Evolutionary conservation across 805 yeast species (phyloP), one percentile per base, ranked within the genome.

Genomic region (Komagataella mondaviorum): DNA sequence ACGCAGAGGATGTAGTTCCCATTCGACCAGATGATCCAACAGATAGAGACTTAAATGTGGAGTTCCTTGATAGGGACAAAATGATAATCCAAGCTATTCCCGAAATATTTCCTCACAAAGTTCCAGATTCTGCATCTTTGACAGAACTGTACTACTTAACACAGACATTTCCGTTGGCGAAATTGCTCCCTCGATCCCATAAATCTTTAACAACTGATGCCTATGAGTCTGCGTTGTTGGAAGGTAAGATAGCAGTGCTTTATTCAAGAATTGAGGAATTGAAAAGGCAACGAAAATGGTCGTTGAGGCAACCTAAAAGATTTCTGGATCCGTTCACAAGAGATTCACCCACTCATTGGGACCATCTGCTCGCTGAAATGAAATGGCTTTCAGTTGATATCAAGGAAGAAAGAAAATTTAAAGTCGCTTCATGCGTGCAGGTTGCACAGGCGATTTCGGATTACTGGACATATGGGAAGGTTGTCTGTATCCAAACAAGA

Each of bases 231-330:
- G 87, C 96, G 0, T 69, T 90, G 39, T 77, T 88, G 12, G 99
- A 93, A 62, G 96, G 96, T 3, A 85, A 90, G 62, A 81, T 91
- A 2, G 87, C 95, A 0, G 96, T 89, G 8, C 80, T 88, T 17
- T 85, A 88, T 59, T 85, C 95, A 1, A 73, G 98, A 54, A 90
- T 93, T 48, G 98, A 91, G 61, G 98, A 91, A 63, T 72, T 93
- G 55, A 88, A 88, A 63, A 72, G 95, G 48, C 83, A 84, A 53
- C 85, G 87, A 2, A 81, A 86, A 59, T 93, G 99, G 98, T 83
- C 96, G 20, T 70, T 93, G 51, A 74, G 95, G 51, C 99, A 93
- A 63, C 96, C 95, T 0, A 71, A 76, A 50, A 75, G 77, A 55
- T 83, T 74, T 59, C 60, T 72, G 10, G 95, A 88, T 56, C 96